Evolutionary conservation across 352 stramenopile genomes (phyloP).

Genomic region (Phytophthora podocarpi): DNA sequence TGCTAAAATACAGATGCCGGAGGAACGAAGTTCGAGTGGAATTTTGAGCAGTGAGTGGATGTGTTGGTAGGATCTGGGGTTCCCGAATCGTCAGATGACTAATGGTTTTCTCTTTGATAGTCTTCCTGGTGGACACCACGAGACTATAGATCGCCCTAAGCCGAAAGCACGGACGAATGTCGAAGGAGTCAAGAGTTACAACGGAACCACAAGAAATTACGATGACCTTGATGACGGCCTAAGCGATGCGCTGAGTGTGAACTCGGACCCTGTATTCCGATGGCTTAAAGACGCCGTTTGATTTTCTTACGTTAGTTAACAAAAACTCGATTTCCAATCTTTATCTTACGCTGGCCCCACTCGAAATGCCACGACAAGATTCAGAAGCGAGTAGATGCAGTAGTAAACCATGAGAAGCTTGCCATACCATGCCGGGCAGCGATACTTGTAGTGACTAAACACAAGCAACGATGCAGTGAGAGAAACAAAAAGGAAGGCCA

Average conservation of each 20-base stretch:
- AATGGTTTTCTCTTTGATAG: constrained; percentile 17
- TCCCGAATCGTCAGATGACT: neutral
- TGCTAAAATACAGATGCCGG: constrained; percentile 11
- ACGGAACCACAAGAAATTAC: neutral
- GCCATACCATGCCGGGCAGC: constrained; percentile 73
- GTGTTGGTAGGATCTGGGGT: neutral
- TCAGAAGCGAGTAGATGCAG: constrained; percentile 71
- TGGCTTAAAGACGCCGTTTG: constrained; percentile 64
- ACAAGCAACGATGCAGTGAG: constrained; percentile 58
- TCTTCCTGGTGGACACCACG: constrained; percentile 17
- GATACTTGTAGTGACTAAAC: constrained; percentile 57
- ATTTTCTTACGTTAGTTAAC: constrained; percentile 15
- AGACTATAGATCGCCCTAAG: constrained; percentile 4
- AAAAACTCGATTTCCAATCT: neutral
- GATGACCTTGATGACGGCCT: constrained; percentile 28
- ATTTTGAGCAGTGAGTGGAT: constrained; percentile 57
- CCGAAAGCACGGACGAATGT: neutral
- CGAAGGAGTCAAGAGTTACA: constrained; percentile 9
- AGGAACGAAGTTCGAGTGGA: constrained; percentile 59
- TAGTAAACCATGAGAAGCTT: constrained; percentile 76
- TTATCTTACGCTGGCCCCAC: constrained; percentile 18
- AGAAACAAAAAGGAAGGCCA: constrained; percentile 70
- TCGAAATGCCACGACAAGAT: constrained; percentile 60
- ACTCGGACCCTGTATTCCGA: constrained; percentile 56
- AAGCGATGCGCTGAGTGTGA: constrained; percentile 40